Conservation (phyloP, 2,329 filamentous ascomycete species). For the Canariomyces notabilis region DNA sequence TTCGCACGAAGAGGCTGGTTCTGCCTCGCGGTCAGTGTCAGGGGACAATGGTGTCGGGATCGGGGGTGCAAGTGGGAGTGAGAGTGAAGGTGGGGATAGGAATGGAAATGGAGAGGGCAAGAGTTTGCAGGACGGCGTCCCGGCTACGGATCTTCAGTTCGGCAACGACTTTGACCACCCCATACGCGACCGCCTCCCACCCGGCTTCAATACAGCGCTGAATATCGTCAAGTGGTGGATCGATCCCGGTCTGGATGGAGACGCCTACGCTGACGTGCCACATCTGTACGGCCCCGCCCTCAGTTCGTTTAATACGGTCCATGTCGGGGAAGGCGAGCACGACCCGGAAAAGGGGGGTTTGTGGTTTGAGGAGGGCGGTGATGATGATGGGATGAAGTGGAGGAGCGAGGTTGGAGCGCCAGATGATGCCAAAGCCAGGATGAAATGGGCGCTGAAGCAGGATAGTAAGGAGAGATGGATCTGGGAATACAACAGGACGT, state of each 20-base stretch:
- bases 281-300: conserved; percentile 81
- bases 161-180: conserved; percentile 94
- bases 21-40: conserved; percentile 15
- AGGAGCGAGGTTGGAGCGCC: conserved; percentile 49
- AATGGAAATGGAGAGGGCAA: conserved; percentile 2
- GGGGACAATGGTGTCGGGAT: conserved; percentile 11
- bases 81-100: conserved; percentile 22
- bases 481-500: conserved; percentile 50
- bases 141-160: conserved; percentile 72
- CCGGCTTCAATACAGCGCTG: conserved; percentile 79
- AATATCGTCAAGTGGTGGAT: conserved; percentile 85
- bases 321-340: conserved; percentile 53
- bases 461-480: conserved; percentile 48
- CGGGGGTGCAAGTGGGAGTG: conserved; percentile 16
- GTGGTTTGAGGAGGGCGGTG: conserved; percentile 62
- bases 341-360: conserved; percentile 47
- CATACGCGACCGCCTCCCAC: conserved; percentile 78
- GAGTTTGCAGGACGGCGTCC: conserved; percentile 44
- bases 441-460: conserved; percentile 52
- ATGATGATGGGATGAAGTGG: conserved; percentile 47
- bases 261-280: conserved; percentile 80
- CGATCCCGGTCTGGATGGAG: conserved; percentile 84
- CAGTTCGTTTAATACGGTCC: conserved; percentile 71
- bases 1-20: no score
- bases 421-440: conserved; percentile 45